These are phyloP conservation scores for Myxozyma mucilagina DNA, from an alignment of 805 yeast genomes.

Conservation along the genomic window DNA sequence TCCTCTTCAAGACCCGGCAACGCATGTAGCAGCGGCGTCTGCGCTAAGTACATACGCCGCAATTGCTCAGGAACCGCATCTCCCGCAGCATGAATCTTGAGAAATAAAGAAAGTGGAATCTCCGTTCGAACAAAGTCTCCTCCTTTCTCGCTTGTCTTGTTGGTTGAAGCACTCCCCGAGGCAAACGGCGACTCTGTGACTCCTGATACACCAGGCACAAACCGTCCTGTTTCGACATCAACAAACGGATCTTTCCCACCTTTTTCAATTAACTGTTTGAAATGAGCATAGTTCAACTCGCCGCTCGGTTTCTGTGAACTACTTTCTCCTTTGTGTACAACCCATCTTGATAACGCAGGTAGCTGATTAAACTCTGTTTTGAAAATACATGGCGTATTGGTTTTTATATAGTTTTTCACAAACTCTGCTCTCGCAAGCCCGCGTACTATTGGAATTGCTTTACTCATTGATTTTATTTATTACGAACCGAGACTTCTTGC, in stretches of 20 bases:
- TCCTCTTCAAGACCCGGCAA: slow-evolving; percentile 22
- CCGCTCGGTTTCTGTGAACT: not conserved
- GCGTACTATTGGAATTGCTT: not conserved
- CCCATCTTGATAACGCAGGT: slow-evolving; percentile 21
- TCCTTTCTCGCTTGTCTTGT: not conserved
- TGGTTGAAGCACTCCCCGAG: not conserved
- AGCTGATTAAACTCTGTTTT: slow-evolving; percentile 1
- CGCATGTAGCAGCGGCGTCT: slow-evolving; percentile 21
- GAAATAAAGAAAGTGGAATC: slow-evolving; percentile 24
- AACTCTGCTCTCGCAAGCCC: slow-evolving; percentile 5
- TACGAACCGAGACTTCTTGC: not conserved
- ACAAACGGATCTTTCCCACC: slow-evolving; percentile 22
- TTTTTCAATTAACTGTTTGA: slow-evolving; percentile 3
- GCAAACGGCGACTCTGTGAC: not conserved
- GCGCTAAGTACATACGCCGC: slow-evolving; percentile 25
- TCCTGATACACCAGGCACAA: not conserved
- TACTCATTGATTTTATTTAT: not conserved
- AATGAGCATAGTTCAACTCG: slow-evolving; percentile 4
- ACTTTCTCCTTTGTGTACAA: not conserved
- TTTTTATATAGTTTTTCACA: not conserved
- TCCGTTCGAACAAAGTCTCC: slow-evolving; percentile 16
- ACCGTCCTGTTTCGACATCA: slow-evolving; percentile 25
- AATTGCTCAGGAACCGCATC: not conserved
- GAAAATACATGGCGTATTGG: slow-evolving; percentile 17
- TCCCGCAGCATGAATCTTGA: slow-evolving; percentile 6